A percentile compares a stretch with the other conserved stretches of the same genome.
phyloP scores from a whole-genome alignment of 2,329 filamentous ascomycete species.

The Knoxdaviesia capensis region DNA sequence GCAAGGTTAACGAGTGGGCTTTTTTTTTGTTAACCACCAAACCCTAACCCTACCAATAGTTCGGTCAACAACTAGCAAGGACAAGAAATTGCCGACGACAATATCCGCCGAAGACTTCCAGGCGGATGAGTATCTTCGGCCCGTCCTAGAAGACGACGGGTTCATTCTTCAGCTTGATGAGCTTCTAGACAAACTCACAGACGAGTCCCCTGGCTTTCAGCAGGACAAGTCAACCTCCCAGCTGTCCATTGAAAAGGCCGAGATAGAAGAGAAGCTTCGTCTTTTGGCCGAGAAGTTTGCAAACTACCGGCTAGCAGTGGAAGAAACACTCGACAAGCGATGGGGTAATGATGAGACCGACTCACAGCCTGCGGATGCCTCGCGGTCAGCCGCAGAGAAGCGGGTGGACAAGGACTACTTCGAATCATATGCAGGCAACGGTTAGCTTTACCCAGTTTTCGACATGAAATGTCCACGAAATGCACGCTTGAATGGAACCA shows the following conservation, averaged over 20 bases:
- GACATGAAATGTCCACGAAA: not conserved
- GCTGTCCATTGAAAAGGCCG: constrained; percentile 11
- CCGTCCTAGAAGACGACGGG: constrained; percentile 74
- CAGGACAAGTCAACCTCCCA: not conserved
- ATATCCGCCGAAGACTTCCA: constrained; percentile 43
- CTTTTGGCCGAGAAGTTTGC: constrained; percentile 46
- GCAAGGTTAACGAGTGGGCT: too few species aligned
- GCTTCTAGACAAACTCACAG: constrained; percentile 22
- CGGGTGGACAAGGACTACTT: constrained; percentile 27
- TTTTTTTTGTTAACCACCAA: not conserved
- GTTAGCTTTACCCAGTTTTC: constrained; percentile 19
- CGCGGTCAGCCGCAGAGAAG: constrained; percentile 1
- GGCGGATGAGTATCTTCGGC: constrained; percentile 67
- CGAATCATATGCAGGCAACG: constrained; percentile 41
- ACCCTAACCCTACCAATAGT: not conserved
- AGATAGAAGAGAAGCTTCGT: constrained; percentile 28
- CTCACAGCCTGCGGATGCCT: too few species aligned
- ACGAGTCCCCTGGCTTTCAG: too few species aligned
- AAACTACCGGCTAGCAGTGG: constrained; percentile 43
- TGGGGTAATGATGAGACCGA: constrained; percentile 28
- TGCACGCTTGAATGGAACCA: not conserved
- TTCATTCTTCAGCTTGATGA: constrained; percentile 78
- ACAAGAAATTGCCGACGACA: constrained; percentile 21
- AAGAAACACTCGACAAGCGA: constrained; percentile 45
- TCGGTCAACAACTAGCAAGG: too few species aligned